Evolutionary conservation across 2,329 filamentous ascomycete species (phyloP), one percentile per base, ranked within the genome.

Genomic region (Aspergillus tanneri): DNA sequence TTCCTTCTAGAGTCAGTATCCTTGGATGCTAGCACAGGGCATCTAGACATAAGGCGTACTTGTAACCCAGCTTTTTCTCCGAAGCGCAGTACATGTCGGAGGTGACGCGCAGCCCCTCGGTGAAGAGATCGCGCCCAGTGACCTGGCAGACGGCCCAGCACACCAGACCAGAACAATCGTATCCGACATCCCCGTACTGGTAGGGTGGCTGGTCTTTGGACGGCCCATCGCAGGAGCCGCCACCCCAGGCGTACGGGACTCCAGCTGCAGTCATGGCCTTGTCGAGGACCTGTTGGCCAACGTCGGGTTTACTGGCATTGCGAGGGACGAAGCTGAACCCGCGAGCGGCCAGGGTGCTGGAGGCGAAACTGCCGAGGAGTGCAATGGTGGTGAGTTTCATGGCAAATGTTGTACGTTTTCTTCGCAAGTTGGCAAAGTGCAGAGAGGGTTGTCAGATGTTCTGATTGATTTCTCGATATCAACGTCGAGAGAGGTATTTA

Each of bases 261-360:
- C 76, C 76, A 25, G 77, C 59, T 41, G 73, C 71, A 50, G 71
- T 63, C 73, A 77, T 75, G 60, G 74, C 69, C 66, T 76, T 76
- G 60, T 72, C 71, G 47, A 76, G 56, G 43, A 76, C 61, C 43
- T 64, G 64, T 32, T 65, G 65, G 45, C 66, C 65, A 16, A 70
- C 60, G 7, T 18, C 30, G 5, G 30, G 16, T 18, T 19, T 11
- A 18, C 14, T 34, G 30, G 30, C 16, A 18, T 34, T 34, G 2
- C 30, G 14, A 34, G 14, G 30, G 14, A 10, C 30, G 9, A 16
- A 9, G 30, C 16, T 9, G 7, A 19, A 19, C 14, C 14, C 6
- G 16, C 19, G 30, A 4, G 1, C 3, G 16, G 30, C 30, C 6
- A 34, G 14, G 22, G 48, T 43, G 38, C 36, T 27, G 25, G 46